phyloP scores from a whole-genome alignment of 78 protist genomes.

The Guillardia theta region DNA sequence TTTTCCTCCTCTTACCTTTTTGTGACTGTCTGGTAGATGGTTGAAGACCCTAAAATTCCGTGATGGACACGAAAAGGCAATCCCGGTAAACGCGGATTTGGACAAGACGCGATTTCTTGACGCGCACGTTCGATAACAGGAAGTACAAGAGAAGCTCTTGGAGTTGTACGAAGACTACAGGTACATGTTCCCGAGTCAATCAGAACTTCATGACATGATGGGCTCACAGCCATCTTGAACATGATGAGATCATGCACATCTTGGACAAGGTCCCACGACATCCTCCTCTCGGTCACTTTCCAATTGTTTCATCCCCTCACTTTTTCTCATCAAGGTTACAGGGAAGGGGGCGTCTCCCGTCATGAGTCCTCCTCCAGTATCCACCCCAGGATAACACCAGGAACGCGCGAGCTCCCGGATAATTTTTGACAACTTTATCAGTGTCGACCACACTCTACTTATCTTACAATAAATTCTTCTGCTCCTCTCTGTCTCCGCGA shows the following conservation, averaged over 20 bases:
- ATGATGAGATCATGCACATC: neutral
- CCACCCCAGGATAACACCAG: no score
- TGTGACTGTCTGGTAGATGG: neutral
- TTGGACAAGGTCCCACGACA: neutral
- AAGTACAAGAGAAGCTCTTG: neutral
- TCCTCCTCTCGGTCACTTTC: no score
- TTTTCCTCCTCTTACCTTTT: neutral
- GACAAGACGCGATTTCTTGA: neutral
- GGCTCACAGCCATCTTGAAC: neutral
- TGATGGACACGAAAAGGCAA: neutral
- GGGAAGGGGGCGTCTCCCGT: no score
- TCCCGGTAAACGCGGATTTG: neutral
- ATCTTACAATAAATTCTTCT: no score
- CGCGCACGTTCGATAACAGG: neutral
- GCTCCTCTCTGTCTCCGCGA: no score
- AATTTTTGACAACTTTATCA: no score
- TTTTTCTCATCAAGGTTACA: no score
- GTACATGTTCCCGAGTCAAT: neutral
- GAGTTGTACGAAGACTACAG: constrained; percentile 10
- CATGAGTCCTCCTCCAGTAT: no score
- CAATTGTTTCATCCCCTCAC: no score
- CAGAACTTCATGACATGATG: no score
- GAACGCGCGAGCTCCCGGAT: no score
- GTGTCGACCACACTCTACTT: no score
- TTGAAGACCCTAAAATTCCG: neutral